Conservation (phyloP, 164 flowering plant species). For the Malania oleifera region DNA sequence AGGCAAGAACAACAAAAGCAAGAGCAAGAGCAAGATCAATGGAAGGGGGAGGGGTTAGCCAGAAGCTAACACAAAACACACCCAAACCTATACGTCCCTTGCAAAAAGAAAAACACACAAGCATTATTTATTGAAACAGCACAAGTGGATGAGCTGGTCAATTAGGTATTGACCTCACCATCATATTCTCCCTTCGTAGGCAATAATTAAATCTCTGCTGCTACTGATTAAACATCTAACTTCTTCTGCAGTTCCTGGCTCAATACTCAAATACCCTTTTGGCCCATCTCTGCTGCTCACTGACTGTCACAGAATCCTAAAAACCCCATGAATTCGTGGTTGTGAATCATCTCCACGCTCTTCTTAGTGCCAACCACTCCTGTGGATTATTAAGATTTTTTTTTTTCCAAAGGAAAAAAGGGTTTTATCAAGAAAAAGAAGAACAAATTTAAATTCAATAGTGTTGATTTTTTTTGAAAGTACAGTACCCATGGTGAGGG, state of each 20-base stretch:
- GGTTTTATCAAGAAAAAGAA: background rate
- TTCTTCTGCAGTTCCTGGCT: no score
- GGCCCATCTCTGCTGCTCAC: conserved; percentile 17
- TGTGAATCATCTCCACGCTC: conserved; percentile 61
- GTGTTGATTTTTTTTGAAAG: background rate
- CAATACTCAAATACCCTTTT: no score
- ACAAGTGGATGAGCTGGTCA: conserved; percentile 33
- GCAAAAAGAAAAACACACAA: background rate
- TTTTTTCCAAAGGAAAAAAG: no score
- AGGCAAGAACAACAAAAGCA: no score
- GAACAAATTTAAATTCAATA: background rate
- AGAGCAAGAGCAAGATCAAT: background rate
- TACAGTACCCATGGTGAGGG: conserved; percentile 83
- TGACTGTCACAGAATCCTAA: conserved; percentile 56
- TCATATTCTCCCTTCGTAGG: no score
- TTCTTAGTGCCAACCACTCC: conserved; percentile 64
- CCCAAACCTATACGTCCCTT: no score
- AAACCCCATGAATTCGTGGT: conserved; percentile 95
- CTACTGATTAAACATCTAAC: no score
- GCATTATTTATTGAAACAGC: background rate
- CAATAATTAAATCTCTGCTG: no score
- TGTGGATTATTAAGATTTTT: no score
- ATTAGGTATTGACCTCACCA: conserved; percentile 54
- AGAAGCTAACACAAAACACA: conserved; percentile 26
- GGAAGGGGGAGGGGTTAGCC: conserved; percentile 20